Conservation (phyloP, 352 stramenopile genomes). For the Pythium dissotocum region DNA sequence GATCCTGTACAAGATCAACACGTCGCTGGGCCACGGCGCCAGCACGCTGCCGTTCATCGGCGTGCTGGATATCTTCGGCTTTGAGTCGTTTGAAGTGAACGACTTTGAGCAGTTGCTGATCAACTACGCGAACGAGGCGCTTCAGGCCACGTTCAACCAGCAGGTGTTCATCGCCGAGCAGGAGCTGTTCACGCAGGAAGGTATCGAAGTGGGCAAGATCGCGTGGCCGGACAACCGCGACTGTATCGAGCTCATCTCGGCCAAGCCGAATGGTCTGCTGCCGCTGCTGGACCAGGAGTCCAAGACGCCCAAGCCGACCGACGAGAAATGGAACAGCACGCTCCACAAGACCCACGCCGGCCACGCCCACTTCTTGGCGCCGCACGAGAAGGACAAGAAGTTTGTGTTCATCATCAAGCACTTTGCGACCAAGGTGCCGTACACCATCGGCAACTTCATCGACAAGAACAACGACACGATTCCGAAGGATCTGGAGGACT, state of each 20-base stretch:
- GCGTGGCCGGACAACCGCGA: slow-evolving; percentile 92
- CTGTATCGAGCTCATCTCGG: slow-evolving; percentile 87
- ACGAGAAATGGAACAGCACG: slow-evolving; percentile 83
- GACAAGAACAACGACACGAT: slow-evolving; percentile 96
- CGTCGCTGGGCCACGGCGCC: slow-evolving; percentile 78
- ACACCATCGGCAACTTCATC: slow-evolving; percentile 90
- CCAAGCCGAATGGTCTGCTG: slow-evolving; percentile 86
- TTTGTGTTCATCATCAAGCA: slow-evolving; percentile 90
- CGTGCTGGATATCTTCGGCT: slow-evolving; percentile 92
- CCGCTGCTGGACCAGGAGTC: slow-evolving; percentile 84
- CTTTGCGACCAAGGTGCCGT: slow-evolving; percentile 88
- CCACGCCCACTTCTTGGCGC: slow-evolving; percentile 82
- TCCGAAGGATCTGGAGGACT: slow-evolving; percentile 88
- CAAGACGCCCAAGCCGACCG: slow-evolving; percentile 88
- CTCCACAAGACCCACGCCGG: slow-evolving; percentile 86
- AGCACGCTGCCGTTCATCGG: slow-evolving; percentile 86
- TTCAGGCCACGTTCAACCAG: slow-evolving; percentile 89
- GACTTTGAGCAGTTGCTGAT: slow-evolving; percentile 91
- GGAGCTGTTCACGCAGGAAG: slow-evolving; percentile 90
- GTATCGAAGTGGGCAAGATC: slow-evolving; percentile 89
- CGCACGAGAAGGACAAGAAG: slow-evolving; percentile 89
- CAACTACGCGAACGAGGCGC: slow-evolving; percentile 90
- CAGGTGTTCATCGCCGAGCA: slow-evolving; percentile 91
- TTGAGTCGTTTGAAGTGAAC: slow-evolving; percentile 90
- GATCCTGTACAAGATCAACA: slow-evolving; percentile 93